A percentile compares a stretch with the other conserved stretches of the same genome.
Evolutionary conservation across 2,329 filamentous ascomycete species (phyloP).

Genomic region (Fusarium proliferatum): DNA sequence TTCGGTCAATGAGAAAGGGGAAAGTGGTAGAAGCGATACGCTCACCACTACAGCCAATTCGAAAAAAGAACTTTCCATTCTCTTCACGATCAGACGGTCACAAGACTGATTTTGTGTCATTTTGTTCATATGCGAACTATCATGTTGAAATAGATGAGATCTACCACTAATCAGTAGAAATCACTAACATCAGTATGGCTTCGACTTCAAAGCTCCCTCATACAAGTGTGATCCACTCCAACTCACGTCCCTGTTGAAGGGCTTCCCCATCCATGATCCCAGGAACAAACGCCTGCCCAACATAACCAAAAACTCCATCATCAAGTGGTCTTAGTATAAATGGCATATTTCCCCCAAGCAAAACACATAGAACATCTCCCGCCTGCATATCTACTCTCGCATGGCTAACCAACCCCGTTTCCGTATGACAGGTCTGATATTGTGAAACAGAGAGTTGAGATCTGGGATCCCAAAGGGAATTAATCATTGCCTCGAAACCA

Average conservation of each 20-base stretch:
- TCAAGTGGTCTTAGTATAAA: not conserved
- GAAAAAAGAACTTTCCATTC: too few species aligned
- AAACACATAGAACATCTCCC: not conserved
- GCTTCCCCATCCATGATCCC: not conserved
- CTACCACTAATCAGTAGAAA: fast-evolving
- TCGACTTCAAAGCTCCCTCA: slow-evolving; percentile 30
- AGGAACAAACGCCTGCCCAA: not conserved
- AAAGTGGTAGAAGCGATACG: too few species aligned
- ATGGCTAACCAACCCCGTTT: not conserved
- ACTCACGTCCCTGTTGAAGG: not conserved
- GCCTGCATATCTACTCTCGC: not conserved
- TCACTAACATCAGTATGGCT: not conserved
- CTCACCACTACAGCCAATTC: too few species aligned
- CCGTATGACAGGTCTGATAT: not conserved
- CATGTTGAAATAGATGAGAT: not conserved
- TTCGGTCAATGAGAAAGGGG: too few species aligned
- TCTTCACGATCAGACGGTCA: not conserved
- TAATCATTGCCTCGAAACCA: not conserved
- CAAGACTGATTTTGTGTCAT: fast-evolving
- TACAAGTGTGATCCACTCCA: slow-evolving; percentile 26
- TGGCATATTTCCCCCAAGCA: not conserved
- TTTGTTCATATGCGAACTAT: fast-evolving
- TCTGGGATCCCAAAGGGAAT: not conserved
- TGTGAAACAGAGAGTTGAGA: not conserved
- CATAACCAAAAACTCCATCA: not conserved